Evolutionary conservation across 2,329 filamentous ascomycete species (phyloP).

Genomic region (Diatrype stigma): DNA sequence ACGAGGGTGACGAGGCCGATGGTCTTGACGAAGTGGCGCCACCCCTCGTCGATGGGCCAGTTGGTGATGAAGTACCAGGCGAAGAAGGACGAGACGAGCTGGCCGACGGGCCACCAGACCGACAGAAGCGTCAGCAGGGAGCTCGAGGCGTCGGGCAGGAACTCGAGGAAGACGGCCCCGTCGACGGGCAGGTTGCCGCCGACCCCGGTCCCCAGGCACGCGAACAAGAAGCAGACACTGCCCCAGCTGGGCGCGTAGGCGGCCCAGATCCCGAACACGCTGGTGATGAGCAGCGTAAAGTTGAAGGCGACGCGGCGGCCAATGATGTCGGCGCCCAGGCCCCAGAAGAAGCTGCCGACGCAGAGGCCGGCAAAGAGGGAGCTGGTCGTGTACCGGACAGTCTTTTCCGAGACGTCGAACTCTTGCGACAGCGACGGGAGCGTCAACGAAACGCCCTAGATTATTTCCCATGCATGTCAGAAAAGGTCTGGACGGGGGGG

Average conservation of each 20-base stretch:
- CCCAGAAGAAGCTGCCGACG: slow-evolving; percentile 76
- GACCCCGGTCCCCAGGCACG: slow-evolving; percentile 62
- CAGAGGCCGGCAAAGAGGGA: slow-evolving; percentile 73
- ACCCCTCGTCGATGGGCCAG: slow-evolving; percentile 66
- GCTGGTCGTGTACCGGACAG: slow-evolving; percentile 76
- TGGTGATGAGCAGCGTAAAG: slow-evolving; percentile 69
- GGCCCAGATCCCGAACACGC: slow-evolving; percentile 67
- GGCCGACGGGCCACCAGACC: slow-evolving; percentile 82
- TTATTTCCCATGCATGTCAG: slow-evolving; percentile 15
- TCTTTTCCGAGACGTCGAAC: slow-evolving; percentile 65
- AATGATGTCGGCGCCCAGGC: slow-evolving; percentile 71
- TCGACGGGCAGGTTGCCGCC: slow-evolving; percentile 77
- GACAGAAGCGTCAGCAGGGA: slow-evolving; percentile 75
- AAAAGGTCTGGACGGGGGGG: too few relatives aligned
- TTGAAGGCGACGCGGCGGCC: slow-evolving; percentile 82
- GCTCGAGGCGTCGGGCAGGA: slow-evolving; percentile 70
- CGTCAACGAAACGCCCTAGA: slow-evolving; percentile 68
- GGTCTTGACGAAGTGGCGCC: slow-evolving; percentile 69
- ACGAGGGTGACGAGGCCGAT: slow-evolving; percentile 68
- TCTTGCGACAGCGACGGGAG: slow-evolving; percentile 70
- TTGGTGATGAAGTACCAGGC: slow-evolving; percentile 74
- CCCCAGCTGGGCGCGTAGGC: slow-evolving; percentile 68
- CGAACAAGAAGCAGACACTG: slow-evolving; percentile 55
- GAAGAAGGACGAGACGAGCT: slow-evolving; percentile 66
- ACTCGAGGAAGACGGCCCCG: slow-evolving; percentile 78